Base-by-base conservation (phyloP, 306 rosid species). In the Vicia sativa region DNA sequence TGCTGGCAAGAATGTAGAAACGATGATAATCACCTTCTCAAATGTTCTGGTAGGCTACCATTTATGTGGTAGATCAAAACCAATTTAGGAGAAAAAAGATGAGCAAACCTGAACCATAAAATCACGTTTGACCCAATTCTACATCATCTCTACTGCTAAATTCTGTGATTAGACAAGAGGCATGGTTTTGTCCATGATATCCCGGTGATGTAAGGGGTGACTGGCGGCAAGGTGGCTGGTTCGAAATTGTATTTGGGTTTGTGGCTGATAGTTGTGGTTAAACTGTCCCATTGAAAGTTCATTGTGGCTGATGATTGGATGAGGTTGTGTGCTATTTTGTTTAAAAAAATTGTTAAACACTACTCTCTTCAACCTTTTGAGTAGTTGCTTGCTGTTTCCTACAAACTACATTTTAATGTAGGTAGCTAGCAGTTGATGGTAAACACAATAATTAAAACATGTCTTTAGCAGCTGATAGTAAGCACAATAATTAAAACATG, bases 251-350 rank as follows among this genome's bases (percentile, higher is more conserved):
- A 10, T 38, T 5, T 5, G 67, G 49, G 49, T 1, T 10, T 18
- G 31, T 10, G 67, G 49, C 13, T 61, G 23, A 37, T 18, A 9
- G 29, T 37, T 35, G n/a, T 7, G 6, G 11, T 39, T 48, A 46
- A 67, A 52, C 62, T 50, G 46, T 25, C 54, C 28, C 14, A 42
- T 65, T 64, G 39, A 64, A 14, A 62, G 37, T 62, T 19, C 41
- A 15, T 63, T 43, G 16, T 7, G 48, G 15, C 29, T 42, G 38
- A n/a, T 43, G 23, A 34, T 26, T 38, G 49, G n/a, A 8, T 65
- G 29, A 15, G 58, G 45, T 46, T 10, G 16, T 6, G 12, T 21
- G 50, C 46, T 49, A 15, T 45, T 12, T 37, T 12, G 25, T 67
- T 18, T 31, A 9, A 10, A 62, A 11, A 66, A 9, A 3, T 23